Conservation (phyloP, 177 flowering plant genomes). For the Vitis hybrid region DNA sequence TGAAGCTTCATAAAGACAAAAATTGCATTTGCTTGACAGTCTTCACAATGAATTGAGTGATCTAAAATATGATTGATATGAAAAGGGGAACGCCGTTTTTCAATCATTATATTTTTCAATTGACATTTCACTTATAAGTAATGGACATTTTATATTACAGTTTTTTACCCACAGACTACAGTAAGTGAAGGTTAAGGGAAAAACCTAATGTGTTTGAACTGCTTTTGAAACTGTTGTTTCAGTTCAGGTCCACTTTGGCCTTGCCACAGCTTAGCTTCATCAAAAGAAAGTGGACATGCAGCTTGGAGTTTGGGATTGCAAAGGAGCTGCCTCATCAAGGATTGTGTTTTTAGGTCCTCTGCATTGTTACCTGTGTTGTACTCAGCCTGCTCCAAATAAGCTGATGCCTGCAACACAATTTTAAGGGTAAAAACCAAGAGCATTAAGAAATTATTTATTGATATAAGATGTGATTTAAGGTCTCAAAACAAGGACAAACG, state of each 20-base stretch:
- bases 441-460: no score
- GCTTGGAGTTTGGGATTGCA: constrained; percentile 70
- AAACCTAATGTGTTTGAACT: constrained; percentile 93
- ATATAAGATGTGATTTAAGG: no score
- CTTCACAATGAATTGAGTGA: no score
- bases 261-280: constrained; percentile 97
- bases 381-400: constrained; percentile 93
- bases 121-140: neutral
- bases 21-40: no score
- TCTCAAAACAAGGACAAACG: no score
- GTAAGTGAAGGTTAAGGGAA: neutral
- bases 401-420: constrained; percentile 53
- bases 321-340: constrained; percentile 71
- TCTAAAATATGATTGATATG: no score
- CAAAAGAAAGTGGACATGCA: constrained; percentile 95
- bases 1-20: no score
- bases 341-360: constrained; percentile 87
- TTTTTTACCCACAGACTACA: neutral
- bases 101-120: no score
- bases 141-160: neutral
- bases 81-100: no score
- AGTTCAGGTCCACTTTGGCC: constrained; percentile 93
- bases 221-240: constrained; percentile 77
- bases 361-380: constrained; percentile 76
- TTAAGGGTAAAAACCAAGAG: no score